Base-by-base conservation (phyloP, 495 filamentous ascomycete genomes). In the Clavariopsis aquatica region DNA sequence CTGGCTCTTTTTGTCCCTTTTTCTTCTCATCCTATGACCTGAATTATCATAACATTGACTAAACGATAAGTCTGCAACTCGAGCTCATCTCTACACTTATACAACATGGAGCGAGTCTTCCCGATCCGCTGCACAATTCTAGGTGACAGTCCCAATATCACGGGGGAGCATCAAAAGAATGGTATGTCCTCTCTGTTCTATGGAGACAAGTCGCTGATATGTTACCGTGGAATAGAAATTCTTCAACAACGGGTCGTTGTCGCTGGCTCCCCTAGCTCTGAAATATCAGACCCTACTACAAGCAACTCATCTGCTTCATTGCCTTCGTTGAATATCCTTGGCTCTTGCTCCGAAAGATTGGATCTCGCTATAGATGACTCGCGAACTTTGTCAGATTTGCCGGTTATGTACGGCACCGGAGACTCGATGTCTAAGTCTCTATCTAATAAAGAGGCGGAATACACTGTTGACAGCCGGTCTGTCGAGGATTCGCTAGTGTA, bases 81-180 rank as follows among this genome's bases (percentile, higher is more conserved):
- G 6, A 23, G 10, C 28, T 53, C 19, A 2, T 49, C 20, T 1
- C 22, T 27, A 23, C 4, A 20, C 8, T 23, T 19, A 31, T 27
- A 22, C 19, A 13, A 1, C 28, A 66, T 66, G 64, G 56, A 61
- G 45, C 49, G 57, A 19, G 49, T 60, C 6, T 66, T 66, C 23
- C 57, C 64, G 20, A 66, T 66, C 47, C 64, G 64, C 23, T 60
- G 56, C 47, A 66, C 24, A n/a, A 61, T 66, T 51, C 26, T 61
- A 6, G 57, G 54, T 10, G 57, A 61, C 47, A 60, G 56, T 27
- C 64, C 64, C 2, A 10, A 61, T 41, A 49, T 57, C 29, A 23
- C 20, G 15, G 24, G 62, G 10, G 24, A 47, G 20, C 49, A 61
- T 29, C 49, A 61, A 51, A 31, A 41, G 12, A 8, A 52, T 49